Base-by-base conservation (phyloP, 768 basidiomycete species). In the Clitopilus hobsonii region DNA sequence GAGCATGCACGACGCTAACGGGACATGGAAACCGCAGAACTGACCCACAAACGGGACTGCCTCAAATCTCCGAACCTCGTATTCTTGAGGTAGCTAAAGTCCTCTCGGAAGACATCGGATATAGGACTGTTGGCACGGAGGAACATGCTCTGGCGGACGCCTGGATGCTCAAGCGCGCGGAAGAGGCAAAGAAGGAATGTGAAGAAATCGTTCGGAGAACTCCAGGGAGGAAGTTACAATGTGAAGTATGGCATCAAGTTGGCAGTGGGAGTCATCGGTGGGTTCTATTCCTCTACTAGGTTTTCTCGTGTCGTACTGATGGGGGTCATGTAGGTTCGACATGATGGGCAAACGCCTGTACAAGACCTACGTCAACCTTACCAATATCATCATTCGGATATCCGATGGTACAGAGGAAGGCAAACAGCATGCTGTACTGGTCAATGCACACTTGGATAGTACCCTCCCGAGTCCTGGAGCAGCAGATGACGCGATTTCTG, bases 381-480 rank as follows among this genome's bases (percentile, higher is more conserved):
- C 85, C 24, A 98, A 98, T 68, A 86, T 97, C 65, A 72, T 98
- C 55, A 76, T 98, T 1, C 91, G 93, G 29, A 76, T 98, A 23
- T 93, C 93, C 25, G 79, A 89, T 61, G 89, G 86, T 3, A 88
- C 88, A 6, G 70, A 75, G 2, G 75, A 74, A 30, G 83, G 85
- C 14, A 94, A 91, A 69, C 82, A 83, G 53, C 85, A 96, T 55
- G 90, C 94, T 0, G 78, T 96, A 1, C 80, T 98, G 45, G 79
- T 98, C 51, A 97, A 96, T 58, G 71, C 92, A 0, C 96, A 98
- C 71, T 72, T 97, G 32, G 95, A 97, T 66, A 89, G 86, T 57
- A 94, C 94, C 0, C 71, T 97, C 20, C 94, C 95, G 0, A 88
- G 88, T 55, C 94, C 93, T 1, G 91, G 89, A 20, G 92, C 91